Conservation (phyloP, 345 rosid species). For the Hibiscus mutabilis region DNA sequence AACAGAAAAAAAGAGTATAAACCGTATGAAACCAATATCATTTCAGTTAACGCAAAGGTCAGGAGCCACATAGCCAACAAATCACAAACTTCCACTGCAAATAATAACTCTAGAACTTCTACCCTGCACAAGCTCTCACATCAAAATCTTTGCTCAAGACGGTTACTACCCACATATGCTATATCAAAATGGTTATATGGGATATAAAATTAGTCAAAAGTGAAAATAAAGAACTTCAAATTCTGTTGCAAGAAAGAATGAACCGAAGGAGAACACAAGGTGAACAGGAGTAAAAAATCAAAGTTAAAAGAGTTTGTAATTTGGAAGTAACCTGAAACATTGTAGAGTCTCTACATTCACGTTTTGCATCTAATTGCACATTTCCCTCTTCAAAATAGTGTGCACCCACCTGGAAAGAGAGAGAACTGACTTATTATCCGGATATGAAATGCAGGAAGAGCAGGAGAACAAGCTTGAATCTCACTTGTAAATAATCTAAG, state of each 20-base stretch:
- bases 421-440: not conserved
- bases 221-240: not conserved
- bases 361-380: constrained; percentile 88
- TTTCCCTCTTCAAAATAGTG: constrained; percentile 99
- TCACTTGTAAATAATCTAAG: not conserved
- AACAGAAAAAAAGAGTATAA: constrained; percentile 11
- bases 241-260: not conserved
- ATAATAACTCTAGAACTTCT: not conserved
- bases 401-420: constrained; percentile 64
- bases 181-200: not conserved
- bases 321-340: constrained; percentile 59
- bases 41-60: not conserved
- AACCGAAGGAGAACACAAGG: not conserved
- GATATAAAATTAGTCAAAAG: not conserved
- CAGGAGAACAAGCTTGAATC: not conserved
- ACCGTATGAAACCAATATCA: not conserved
- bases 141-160: not conserved
- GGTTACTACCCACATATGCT: not conserved
- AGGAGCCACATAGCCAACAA: not conserved
- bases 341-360: constrained; percentile 77
- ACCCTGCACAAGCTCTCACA: not conserved
- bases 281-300: not conserved
- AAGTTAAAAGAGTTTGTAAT: not conserved
- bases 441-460: constrained; percentile 6
- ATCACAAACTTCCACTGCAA: not conserved